Conservation (phyloP, 2,329 filamentous ascomycete species). For the Aspergillus alliaceus region DNA sequence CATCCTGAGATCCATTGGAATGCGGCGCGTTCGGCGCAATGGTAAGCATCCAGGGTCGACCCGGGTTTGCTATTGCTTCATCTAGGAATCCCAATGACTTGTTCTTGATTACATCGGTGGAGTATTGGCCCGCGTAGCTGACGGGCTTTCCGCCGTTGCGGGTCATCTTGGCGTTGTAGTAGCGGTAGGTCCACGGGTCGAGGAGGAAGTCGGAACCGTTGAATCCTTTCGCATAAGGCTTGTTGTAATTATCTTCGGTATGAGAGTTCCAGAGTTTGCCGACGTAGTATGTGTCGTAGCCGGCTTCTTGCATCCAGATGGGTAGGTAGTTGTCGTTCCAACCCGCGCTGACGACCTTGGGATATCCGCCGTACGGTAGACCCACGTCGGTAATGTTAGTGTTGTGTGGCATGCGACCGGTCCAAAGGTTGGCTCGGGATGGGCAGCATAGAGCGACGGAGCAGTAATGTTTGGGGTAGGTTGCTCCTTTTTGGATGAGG, state of each 20-base stretch:
- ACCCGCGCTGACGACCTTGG: conserved; percentile 65
- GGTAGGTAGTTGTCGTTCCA: conserved; percentile 68
- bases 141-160: conserved; percentile 57
- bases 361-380: conserved; percentile 51
- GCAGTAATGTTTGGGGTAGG: conserved; percentile 59
- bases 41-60: conserved; percentile 64
- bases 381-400: conserved; percentile 61
- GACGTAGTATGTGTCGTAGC: conserved; percentile 71
- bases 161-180: conserved; percentile 62
- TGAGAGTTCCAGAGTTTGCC: conserved; percentile 70
- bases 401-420: conserved; percentile 65
- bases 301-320: conserved; percentile 67
- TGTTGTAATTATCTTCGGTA: conserved; percentile 60
- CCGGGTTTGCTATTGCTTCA: conserved; percentile 51
- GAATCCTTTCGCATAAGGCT: conserved; percentile 59
- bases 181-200: conserved; percentile 67
- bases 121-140: conserved; percentile 55
- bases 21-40: conserved; percentile 68
- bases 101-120: conserved; percentile 58
- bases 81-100: conserved; percentile 60
- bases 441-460: conserved; percentile 67
- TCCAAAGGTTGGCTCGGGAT: conserved; percentile 62
- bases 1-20: conserved; percentile 40
- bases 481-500: conserved; percentile 57
- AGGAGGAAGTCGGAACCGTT: conserved; percentile 61